Base-by-base conservation (phyloP, 2,329 filamentous ascomycete species). In the Monilinia polystroma region DNA sequence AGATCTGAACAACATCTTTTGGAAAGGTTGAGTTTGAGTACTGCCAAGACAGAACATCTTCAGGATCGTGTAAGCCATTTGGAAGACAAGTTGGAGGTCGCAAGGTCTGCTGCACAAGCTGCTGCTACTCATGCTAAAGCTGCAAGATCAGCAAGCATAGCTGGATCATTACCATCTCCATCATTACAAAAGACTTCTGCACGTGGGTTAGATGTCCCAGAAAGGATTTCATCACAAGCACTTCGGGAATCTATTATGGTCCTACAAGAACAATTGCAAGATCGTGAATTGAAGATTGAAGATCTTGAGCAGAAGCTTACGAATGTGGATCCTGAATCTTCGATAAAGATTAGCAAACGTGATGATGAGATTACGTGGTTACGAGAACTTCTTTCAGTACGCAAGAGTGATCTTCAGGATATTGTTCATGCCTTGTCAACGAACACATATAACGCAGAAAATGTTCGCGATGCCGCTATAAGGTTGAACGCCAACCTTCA, bases 321-420 rank as follows among this genome's bases (percentile, higher is more conserved):
- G 23, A 84, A 85, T 68, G 79, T 89, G 3, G 92, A 96, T 73
- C 89, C 88, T 11, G 90, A 97, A 52, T 90, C 92, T 0, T 86
- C 90, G 2, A 84, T 81, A 62, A 97, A 95, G 80, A 87, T 98
- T 73, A 90, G 92, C 72, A 96, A 97, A 79, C 90, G 91, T 49
- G 93, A 98, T 70, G 93, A 94, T 38, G 95, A 99, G 78, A 97
- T 98, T 70, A 89, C 83, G 72, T 99, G 95, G 94, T 83, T 99
- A 38, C 91, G 95, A 66, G 95, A 99, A 78, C 86, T 99, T 51
- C 87, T 99, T 35, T 91, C 90, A 43, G 93, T 98, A 26, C 88
- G 95, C 66, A 89, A 95, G 73, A 90, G 94, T 63, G 96, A 99
- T 77, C 84, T 99, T 5, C 90, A 94, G 72, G 95, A 99, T 76